These are phyloP conservation scores for Teratosphaeria viscida DNA, from an alignment of 2,329 filamentous ascomycete species.

Conservation along the genomic window DNA sequence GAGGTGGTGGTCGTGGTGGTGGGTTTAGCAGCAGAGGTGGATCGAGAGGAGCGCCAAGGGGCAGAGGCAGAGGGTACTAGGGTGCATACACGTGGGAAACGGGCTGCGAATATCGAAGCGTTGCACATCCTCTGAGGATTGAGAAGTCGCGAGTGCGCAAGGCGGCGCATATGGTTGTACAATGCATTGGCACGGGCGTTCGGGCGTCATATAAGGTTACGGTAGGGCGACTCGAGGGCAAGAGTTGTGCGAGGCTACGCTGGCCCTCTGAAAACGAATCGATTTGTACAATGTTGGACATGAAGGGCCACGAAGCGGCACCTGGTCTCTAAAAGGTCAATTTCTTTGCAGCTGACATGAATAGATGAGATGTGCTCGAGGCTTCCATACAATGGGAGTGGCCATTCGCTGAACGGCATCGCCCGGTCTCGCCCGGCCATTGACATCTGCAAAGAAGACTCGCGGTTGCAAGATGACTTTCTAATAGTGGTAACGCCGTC, in stretches of 20 bases:
- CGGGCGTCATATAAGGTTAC: neutral
- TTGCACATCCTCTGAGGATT: neutral
- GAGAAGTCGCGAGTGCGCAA: neutral
- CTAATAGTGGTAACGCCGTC: too few relatives aligned
- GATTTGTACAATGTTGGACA: neutral
- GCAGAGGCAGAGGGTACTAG: conserved; percentile 28
- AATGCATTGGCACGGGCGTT: conserved; percentile 1
- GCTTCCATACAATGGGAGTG: neutral
- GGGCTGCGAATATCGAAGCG: neutral
- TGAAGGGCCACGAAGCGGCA: neutral
- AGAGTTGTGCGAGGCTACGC: neutral
- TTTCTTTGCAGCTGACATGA: neutral
- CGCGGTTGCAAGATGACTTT: too few relatives aligned
- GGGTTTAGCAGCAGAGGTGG: conserved; percentile 19
- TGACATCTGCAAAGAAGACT: too few relatives aligned
- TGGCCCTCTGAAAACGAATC: neutral
- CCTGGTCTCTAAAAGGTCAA: too few relatives aligned
- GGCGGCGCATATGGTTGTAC: neutral
- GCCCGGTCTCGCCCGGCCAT: too few relatives aligned
- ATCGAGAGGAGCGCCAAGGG: conserved; percentile 18
- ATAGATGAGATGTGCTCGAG: neutral
- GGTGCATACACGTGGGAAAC: neutral
- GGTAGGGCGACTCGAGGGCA: neutral
- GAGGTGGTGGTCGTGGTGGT: conserved; percentile 13
- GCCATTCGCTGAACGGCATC: neutral